Evolutionary conservation across 2,329 filamentous ascomycete genomes (phyloP), one percentile per base, ranked within the genome.

Genomic region (Claviceps lovelessii): DNA sequence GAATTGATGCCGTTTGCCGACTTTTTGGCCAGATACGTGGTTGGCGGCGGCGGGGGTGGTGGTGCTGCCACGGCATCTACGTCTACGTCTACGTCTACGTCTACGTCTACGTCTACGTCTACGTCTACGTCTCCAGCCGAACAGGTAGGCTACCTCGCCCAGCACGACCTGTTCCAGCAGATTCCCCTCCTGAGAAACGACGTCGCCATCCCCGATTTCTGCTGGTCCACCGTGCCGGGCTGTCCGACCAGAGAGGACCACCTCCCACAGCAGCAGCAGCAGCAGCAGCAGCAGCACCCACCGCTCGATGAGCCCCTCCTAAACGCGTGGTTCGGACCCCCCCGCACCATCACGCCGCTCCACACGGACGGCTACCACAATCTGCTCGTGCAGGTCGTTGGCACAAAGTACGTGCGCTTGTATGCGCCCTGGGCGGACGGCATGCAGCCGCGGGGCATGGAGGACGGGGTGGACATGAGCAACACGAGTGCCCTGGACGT

Each of bases 301-400:
- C 68, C 70, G 42, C 68, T 78, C 13, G 74, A 74, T 7, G 76
- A 80, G 28, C 88, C 88, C 0, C 73, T 86, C 47, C 75, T 94
- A 19, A 95, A 97, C 68, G 90, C 88, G 8, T 98, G 93, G 93
- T 85, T 97, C 59, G 93, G 93, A 0, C 93, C 93, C 0, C 75
- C 83, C 0, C 84, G 83, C 51, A 97, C 93, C 0, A 90, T 95
- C 59, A 95, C 90, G 0, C 93, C 93, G 1, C 74, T 97, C 0
- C 93, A 98, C 68, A 94, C 89, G 1, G 93, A 97, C 64, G 88
- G 87, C 1, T 94, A 96, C 67, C 88, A 96, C 65, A 97, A 97
- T 64, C 80, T 97, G 50, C 79, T 97, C 5, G 84, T 84, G 29
- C 93, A 97, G 68, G 86, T 94, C 0, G 87, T 95, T 0, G 93